phyloP scores from a whole-genome alignment of 2,329 filamentous ascomycete species.

The Talaromyces verruculosus region DNA sequence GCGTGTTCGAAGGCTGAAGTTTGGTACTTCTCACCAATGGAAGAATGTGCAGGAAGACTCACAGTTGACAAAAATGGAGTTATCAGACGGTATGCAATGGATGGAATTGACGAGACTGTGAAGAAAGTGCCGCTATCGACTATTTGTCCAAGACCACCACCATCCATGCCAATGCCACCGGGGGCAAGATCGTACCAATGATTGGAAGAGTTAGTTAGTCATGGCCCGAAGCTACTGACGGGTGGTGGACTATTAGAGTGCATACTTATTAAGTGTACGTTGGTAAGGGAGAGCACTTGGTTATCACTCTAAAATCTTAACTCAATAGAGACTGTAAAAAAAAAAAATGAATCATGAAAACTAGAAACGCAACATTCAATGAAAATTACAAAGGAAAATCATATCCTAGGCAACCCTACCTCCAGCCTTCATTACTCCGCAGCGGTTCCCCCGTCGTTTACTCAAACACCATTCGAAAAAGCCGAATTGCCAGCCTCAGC shows the following conservation, averaged over 20 bases:
- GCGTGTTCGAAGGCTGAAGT: background rate
- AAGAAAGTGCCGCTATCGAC: background rate
- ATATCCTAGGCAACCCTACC: background rate
- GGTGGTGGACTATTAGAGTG: background rate
- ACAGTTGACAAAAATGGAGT: background rate
- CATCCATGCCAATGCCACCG: background rate
- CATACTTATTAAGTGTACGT: background rate
- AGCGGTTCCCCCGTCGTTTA: background rate
- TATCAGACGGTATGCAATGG: background rate
- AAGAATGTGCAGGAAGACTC: conserved; percentile 1
- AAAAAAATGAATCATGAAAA: background rate
- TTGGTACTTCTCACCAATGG: conserved; percentile 2
- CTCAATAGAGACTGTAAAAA: background rate
- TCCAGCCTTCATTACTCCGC: background rate
- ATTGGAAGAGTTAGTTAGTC: background rate
- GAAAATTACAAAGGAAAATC: background rate
- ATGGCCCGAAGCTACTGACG: background rate
- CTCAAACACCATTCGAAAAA: conserved; percentile 25
- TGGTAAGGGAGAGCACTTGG: background rate
- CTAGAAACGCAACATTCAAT: background rate
- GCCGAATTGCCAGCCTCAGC: conserved; percentile 39
- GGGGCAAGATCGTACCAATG: background rate
- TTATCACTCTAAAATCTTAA: background rate
- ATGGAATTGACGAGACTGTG: background rate
- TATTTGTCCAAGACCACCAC: background rate